phyloP scores from a whole-genome alignment of 2,329 filamentous ascomycete genomes.

The Sclerotinia sclerotiorum region DNA sequence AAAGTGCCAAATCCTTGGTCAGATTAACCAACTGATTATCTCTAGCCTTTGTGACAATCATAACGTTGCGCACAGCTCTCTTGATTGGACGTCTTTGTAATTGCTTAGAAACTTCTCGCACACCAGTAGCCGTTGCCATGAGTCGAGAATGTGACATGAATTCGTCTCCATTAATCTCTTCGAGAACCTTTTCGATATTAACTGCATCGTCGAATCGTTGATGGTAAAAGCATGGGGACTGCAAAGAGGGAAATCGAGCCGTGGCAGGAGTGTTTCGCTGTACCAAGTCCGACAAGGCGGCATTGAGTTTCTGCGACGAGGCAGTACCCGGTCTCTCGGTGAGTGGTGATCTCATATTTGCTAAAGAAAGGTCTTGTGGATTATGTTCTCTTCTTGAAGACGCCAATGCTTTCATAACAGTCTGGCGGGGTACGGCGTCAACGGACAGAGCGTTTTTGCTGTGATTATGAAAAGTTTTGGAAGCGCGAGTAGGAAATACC shows the following conservation, averaged over 20 bases:
- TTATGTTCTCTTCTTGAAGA: slow-evolving; percentile 62
- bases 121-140: slow-evolving; percentile 91
- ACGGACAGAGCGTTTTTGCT: slow-evolving; percentile 41
- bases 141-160: slow-evolving; percentile 90
- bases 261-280: slow-evolving; percentile 40
- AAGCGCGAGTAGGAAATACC: slow-evolving; percentile 29
- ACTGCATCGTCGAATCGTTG: slow-evolving; percentile 95
- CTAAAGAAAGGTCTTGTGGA: slow-evolving; percentile 44
- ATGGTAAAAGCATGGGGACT: slow-evolving; percentile 97
- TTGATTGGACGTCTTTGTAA: slow-evolving; percentile 89
- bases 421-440: slow-evolving; percentile 65
- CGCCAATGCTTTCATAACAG: slow-evolving; percentile 77
- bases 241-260: slow-evolving; percentile 63
- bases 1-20: slow-evolving; percentile 82
- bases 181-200: slow-evolving; percentile 89
- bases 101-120: slow-evolving; percentile 94
- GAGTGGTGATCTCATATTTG: slow-evolving; percentile 17
- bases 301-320: slow-evolving; percentile 60
- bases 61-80: slow-evolving; percentile 86
- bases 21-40: slow-evolving; percentile 90
- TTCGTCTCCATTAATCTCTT: slow-evolving; percentile 88
- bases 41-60: slow-evolving; percentile 98
- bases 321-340: slow-evolving; percentile 36
- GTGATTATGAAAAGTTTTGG: slow-evolving; percentile 33
- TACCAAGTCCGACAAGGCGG: slow-evolving; percentile 54